phyloP scores from a whole-genome alignment of 1,284 basidiomycete genomes.

The Serendipita sp. region DNA sequence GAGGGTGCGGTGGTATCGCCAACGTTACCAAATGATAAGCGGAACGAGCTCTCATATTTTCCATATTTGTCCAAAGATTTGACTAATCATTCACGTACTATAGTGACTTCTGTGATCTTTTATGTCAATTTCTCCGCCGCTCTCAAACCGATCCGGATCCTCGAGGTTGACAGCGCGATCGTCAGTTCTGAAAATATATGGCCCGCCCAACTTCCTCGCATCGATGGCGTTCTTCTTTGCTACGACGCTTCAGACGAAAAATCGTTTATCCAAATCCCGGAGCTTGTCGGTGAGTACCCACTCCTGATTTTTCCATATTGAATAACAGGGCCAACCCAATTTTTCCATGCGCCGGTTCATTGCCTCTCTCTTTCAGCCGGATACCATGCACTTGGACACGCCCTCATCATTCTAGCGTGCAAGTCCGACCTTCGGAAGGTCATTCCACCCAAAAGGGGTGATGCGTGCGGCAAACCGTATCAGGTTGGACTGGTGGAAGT shows the following conservation, averaged over 20 bases:
- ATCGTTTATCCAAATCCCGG: conserved; percentile 49
- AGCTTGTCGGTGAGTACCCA: conserved; percentile 41
- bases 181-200: conserved; percentile 20
- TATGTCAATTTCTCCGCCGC: conserved; percentile 5
- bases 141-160: conserved; percentile 28
- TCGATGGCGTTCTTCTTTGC: conserved; percentile 59
- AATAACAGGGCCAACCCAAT: not conserved
- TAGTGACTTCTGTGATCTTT: not conserved
- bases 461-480: conserved; percentile 33
- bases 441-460: conserved; percentile 41
- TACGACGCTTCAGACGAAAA: conserved; percentile 48
- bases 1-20: not conserved
- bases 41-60: conserved; percentile 32
- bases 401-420: conserved; percentile 57
- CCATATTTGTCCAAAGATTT: conserved; percentile 23
- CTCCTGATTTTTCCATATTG: not conserved
- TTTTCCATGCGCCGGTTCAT: conserved; percentile 2
- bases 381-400: conserved; percentile 39
- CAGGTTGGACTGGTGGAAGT: conserved; percentile 61
- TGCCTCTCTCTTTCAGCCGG: conserved; percentile 27
- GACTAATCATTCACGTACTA: conserved; percentile 16
- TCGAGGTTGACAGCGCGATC: conserved; percentile 37
- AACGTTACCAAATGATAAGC: conserved; percentile 26
- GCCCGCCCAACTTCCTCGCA: conserved; percentile 35
- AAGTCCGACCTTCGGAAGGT: conserved; percentile 49